Conservation (phyloP, 2,329 filamentous ascomycete species). For the Aspergillus carbonarius region DNA sequence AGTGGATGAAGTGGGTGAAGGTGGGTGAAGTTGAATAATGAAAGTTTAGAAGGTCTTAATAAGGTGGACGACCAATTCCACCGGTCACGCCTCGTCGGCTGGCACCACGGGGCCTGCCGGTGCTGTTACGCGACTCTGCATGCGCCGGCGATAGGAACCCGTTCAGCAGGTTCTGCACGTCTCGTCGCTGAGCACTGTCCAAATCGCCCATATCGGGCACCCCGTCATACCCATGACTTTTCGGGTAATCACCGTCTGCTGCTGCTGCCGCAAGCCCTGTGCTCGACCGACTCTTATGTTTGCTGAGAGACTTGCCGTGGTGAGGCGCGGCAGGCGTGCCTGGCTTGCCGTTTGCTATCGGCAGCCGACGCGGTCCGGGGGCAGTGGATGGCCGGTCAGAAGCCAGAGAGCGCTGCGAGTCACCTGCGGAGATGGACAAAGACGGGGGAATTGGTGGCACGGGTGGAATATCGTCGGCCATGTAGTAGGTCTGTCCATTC, state of each 20-base stretch:
- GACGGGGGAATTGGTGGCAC: slow-evolving; percentile 47
- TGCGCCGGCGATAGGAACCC: slow-evolving; percentile 34
- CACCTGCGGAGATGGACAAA: slow-evolving; percentile 43
- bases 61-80: slow-evolving; percentile 36
- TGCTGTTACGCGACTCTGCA: slow-evolving; percentile 18
- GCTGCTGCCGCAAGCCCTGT: slow-evolving; percentile 26
- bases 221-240: slow-evolving; percentile 14
- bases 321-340: slow-evolving; percentile 17
- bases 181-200: slow-evolving; percentile 26
- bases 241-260: slow-evolving; percentile 17
- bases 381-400: slow-evolving; percentile 35
- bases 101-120: slow-evolving; percentile 12
- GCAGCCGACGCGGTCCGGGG: slow-evolving; percentile 25
- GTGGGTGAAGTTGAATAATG: slow-evolving; percentile 1
- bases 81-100: slow-evolving; percentile 26
- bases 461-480: slow-evolving; percentile 42
- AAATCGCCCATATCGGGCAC: slow-evolving; percentile 12
- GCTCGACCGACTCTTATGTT: slow-evolving; percentile 37
- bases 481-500: slow-evolving; percentile 5
- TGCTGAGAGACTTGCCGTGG: slow-evolving; percentile 30
- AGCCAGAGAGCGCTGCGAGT: slow-evolving; percentile 34
- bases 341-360: slow-evolving; percentile 23
- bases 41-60: slow-evolving; percentile 21
- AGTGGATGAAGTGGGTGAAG: slow-evolving; percentile 3
- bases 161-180: slow-evolving; percentile 39